phyloP scores from a whole-genome alignment of 768 basidiomycete species.

The Tricholoma sp. region DNA sequence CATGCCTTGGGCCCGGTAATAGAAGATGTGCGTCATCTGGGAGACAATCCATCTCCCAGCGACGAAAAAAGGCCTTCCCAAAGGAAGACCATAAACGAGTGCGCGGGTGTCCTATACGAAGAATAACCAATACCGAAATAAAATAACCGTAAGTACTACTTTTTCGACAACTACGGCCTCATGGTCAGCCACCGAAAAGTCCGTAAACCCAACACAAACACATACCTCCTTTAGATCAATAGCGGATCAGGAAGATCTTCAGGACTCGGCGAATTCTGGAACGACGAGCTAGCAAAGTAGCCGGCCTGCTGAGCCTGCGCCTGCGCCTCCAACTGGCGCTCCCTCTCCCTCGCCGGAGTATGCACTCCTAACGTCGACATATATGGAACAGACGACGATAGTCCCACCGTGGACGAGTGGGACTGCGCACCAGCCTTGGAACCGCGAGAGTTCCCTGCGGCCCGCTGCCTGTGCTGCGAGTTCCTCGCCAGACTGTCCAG shows the following conservation, averaged over 20 bases:
- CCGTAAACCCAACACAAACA: neutral
- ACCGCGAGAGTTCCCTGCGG: neutral
- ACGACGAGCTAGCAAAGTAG: conserved; percentile 75
- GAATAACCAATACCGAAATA: conserved; percentile 13
- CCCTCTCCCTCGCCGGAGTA: conserved; percentile 18
- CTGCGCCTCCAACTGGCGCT: conserved; percentile 26
- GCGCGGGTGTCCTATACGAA: conserved; percentile 16
- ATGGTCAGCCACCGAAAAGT: neutral
- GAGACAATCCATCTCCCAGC: neutral
- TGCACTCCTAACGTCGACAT: conserved; percentile 1
- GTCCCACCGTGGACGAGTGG: neutral
- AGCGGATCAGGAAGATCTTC: conserved; percentile 72
- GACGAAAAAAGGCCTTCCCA: neutral
- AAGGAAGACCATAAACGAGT: neutral
- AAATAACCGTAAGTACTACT: neutral
- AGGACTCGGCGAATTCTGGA: conserved; percentile 85
- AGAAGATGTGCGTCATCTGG: no score
- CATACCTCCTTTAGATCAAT: conserved; percentile 36
- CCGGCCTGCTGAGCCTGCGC: conserved; percentile 24
- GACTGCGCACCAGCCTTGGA: neutral
- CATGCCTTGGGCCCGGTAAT: no score
- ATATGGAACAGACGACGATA: neutral
- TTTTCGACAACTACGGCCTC: no score
- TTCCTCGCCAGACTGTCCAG: neutral
- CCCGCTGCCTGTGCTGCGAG: neutral